Evolutionary conservation across 2,329 filamentous ascomycete genomes (phyloP), one percentile per base, ranked within the genome.

Genomic region (Celoporthe dispersa): DNA sequence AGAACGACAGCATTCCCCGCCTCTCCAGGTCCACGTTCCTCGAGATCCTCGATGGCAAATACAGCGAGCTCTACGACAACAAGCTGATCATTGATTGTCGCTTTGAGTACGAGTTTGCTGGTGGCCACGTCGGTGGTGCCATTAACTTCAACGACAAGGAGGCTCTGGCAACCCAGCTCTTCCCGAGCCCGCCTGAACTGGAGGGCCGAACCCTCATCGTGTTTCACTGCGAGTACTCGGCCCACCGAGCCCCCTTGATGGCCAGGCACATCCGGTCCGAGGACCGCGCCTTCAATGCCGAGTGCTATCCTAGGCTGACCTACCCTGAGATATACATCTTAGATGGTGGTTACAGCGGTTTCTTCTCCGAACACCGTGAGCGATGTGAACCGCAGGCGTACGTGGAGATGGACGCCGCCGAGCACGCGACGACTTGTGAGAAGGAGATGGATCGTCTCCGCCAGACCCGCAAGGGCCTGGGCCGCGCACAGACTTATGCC

Each of bases 61-160:
- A 91, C 81, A 88, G 90, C 76, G 86, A 90, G 35, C 80, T 88
- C 33, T 98, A 92, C 79, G 90, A 94, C 71, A 88, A 94, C 78
- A 91, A 93, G 79, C 88, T 97, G 80, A 87, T 99, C 77, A 91
- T 99, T 76, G 96, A 99, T 81, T 99, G 96, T 80, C 92, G 96
- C 28, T 99, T 99, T 79, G 96, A 99, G 85, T 99, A 99, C 80
- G 96, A 99, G 82, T 99, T 97, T 79, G 92, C 97, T 22, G 96
- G 96, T 69, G 96, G 96, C 44, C 96, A 99, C 80, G 98, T 99
- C 78, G 88, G 94, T 75, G 92, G 92, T 25, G 96, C 96, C 59
- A 86, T 97, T 82, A 99, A 99, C 84, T 96, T 94, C 84, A 98
- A 97, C 81, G 94, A 98, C 83, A 98, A 98, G 82, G 95, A 99